Evolutionary conservation across 768 basidiomycete genomes (phyloP), one percentile per base, ranked within the genome.

Genomic region (Phaeolepiota aurea): DNA sequence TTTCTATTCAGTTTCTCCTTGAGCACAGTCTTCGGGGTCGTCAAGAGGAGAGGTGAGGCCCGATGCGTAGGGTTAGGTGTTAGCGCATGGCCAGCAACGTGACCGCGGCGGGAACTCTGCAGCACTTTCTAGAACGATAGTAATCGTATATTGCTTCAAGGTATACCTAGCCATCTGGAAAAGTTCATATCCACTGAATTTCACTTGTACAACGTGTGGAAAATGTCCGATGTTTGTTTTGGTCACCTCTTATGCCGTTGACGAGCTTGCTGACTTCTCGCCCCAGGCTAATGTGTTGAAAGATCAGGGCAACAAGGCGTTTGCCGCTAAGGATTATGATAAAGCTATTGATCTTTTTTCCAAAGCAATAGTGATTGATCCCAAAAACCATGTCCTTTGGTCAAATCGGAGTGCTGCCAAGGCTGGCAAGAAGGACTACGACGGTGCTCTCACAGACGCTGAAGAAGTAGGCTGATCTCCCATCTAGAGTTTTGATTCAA

Each of bases 281-380:
- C n/a, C n/a, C n/a, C 31, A 68, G 65, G 70, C 62, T 22, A 69
- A 71, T 57, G 65, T 77, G 44, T 69, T 96, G 49, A 97, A 97
- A 69, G 87, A 89, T 55, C 79, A 79, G 55, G 93, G 92, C 54
- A 97, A 97, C 74, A 91, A 92, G 56, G 91, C 93, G 15, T 97
- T 97, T 64, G 72, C 86, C 28, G 88, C 88, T 41, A 96, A 91
- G 59, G 78, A 96, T 52, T 96, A 87, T 64, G 82, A 88, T 66
- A 79, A 73, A 52, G 92, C 93, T 4, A 87, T 88, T 68, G 74
- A 83, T 54, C 65, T 85, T 36, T 90, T 89, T 62, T 71, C 77
- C 3, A 73, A 89, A 54, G 93, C 87, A 14, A 86, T 97, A 55
- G 77, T 72, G 35, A 52, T 93, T 50, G 91, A 96, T 62, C 68